These are phyloP conservation scores for Beauveria bassiana DNA, from an alignment of 2,329 filamentous ascomycete genomes.

Conservation along the genomic window DNA sequence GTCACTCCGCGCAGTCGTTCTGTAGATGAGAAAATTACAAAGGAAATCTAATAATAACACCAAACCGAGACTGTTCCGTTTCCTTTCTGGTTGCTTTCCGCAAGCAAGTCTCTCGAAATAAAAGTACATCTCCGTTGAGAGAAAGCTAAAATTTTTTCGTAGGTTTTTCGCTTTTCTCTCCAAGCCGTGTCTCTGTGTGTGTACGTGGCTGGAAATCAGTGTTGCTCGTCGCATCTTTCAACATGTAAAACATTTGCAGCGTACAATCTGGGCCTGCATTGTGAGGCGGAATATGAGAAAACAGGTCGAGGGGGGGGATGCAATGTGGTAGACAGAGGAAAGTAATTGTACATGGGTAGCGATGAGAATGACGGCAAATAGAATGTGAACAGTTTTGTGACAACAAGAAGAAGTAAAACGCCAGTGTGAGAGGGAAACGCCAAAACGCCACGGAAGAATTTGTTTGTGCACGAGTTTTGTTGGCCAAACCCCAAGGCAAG, in stretches of 20 bases:
- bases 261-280: background rate
- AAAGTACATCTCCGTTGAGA: slow-evolving; percentile 6
- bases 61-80: slow-evolving; percentile 2
- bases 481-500: background rate
- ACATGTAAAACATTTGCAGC: background rate
- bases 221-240: background rate
- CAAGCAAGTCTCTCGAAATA: slow-evolving; percentile 2
- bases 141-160: background rate
- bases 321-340: slow-evolving; percentile 15
- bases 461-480: background rate
- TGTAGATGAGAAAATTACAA: slow-evolving; percentile 1
- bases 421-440: slow-evolving; percentile 4
- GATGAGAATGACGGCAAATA: slow-evolving; percentile 3
- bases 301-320: background rate
- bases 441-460: slow-evolving; percentile 6
- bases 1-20: background rate
- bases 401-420: background rate
- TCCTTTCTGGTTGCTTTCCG: slow-evolving; percentile 6
- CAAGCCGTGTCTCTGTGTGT: background rate
- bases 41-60: slow-evolving; percentile 8
- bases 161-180: background rate
- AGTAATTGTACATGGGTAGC: slow-evolving; percentile 28
- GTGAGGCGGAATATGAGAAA: background rate
- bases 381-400: background rate
- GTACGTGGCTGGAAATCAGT: background rate